These are phyloP conservation scores for Teunomyces kruisii DNA, from an alignment of 805 yeast genomes.

Conservation along the genomic window DNA sequence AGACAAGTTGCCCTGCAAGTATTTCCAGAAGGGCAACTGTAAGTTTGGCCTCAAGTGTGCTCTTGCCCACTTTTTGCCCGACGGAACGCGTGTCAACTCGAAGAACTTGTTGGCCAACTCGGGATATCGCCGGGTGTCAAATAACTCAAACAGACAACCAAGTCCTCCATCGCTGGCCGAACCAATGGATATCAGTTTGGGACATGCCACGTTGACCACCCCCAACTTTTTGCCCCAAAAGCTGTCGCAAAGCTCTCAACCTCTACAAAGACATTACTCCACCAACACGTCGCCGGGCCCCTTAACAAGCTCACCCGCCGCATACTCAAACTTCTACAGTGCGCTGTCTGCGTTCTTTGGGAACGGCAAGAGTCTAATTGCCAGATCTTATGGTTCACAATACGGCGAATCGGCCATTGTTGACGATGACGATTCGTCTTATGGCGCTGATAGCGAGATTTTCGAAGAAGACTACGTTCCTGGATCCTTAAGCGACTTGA, in stretches of 20 bases:
- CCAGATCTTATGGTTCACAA: constrained; percentile 8
- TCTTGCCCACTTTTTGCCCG: constrained; percentile 85
- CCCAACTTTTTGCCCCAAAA: not conserved
- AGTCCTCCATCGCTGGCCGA: not conserved
- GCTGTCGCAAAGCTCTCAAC: not conserved
- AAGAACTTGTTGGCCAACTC: constrained; percentile 15
- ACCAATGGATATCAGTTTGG: not conserved
- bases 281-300: constrained; percentile 11
- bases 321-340: not conserved
- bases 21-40: constrained; percentile 94
- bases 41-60: constrained; percentile 95
- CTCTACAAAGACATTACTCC: constrained; percentile 12
- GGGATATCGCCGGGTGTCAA: constrained; percentile 1
- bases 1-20: constrained; percentile 78
- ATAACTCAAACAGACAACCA: constrained; percentile 1
- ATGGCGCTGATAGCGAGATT: constrained; percentile 22
- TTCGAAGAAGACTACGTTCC: constrained; percentile 82
- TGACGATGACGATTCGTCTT: constrained; percentile 37
- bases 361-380: constrained; percentile 1
- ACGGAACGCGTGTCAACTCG: constrained; percentile 78
- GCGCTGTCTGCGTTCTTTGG: constrained; percentile 1
- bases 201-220: not conserved
- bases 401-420: constrained; percentile 18
- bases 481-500: constrained; percentile 69
- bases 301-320: constrained; percentile 7